Conservation (phyloP, 768 basidiomycete genomes). For the Candolleomyces eurysporus region DNA sequence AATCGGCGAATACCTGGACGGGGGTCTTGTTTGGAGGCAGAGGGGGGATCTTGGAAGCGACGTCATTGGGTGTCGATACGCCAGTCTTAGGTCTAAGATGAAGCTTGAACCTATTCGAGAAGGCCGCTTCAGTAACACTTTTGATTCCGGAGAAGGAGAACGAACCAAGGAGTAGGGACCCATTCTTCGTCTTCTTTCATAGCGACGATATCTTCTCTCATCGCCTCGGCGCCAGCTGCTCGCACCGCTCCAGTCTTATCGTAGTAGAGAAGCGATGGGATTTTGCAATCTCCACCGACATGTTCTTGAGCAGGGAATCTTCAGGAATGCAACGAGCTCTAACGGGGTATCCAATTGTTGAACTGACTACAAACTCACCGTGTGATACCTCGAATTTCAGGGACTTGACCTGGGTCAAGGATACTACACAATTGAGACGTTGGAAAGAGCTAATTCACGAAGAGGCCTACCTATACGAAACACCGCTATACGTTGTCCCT, state of each 20-base stretch:
- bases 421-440: constrained; percentile 20
- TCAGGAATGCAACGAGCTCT: not conserved
- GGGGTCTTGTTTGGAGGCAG: constrained; percentile 36
- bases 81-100: constrained; percentile 14
- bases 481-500: constrained; percentile 42
- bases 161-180: constrained; percentile 45
- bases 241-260: constrained; percentile 32
- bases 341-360: too few species aligned
- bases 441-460: not conserved
- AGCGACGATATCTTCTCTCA: constrained; percentile 32
- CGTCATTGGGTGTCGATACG: not conserved
- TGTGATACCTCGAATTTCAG: constrained; percentile 21
- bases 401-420: constrained; percentile 34
- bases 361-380: constrained; percentile 9
- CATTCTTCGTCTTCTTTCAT: constrained; percentile 43
- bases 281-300: constrained; percentile 42
- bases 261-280: constrained; percentile 48
- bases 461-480: constrained; percentile 34
- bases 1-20: constrained; percentile 38
- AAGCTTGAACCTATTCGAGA: constrained; percentile 28
- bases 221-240: constrained; percentile 45
- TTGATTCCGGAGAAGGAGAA: constrained; percentile 14
- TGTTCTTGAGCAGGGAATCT: constrained; percentile 46
- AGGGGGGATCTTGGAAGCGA: constrained; percentile 11
- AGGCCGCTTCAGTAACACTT: not conserved